phyloP scores from a whole-genome alignment of 768 basidiomycete species.

The Russula sp. region DNA sequence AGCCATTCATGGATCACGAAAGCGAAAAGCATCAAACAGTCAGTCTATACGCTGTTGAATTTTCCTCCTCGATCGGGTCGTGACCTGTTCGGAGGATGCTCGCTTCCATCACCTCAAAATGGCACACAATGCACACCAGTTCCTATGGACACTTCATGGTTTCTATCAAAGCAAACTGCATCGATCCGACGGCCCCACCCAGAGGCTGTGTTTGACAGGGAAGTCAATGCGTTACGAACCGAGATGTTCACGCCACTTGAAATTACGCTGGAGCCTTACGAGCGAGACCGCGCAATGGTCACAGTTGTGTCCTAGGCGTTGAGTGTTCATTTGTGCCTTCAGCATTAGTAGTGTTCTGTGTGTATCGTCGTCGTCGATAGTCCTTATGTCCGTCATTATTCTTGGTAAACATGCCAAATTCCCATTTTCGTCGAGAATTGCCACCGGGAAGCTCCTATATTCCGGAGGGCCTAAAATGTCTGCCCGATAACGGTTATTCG shows the following conservation, averaged over 20 bases:
- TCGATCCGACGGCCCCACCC: constrained; percentile 94
- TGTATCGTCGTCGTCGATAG: constrained; percentile 18
- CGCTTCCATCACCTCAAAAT: constrained; percentile 95
- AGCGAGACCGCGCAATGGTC: constrained; percentile 88
- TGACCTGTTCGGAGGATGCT: constrained; percentile 97
- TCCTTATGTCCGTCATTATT: too few species aligned
- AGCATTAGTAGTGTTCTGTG: constrained; percentile 34
- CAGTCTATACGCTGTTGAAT: constrained; percentile 99
- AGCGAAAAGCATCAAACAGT: too few species aligned
- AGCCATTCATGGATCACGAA: too few species aligned
- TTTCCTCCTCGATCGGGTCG: constrained; percentile 94
- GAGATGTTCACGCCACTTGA: constrained; percentile 88
- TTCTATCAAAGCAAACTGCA: constrained; percentile 98
- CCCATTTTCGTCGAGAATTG: constrained; percentile 13
- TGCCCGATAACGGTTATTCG: too few species aligned
- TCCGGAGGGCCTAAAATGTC: too few species aligned
- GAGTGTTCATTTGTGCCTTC: neutral
- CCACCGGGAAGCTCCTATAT: too few species aligned
- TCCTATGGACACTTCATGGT: constrained; percentile 91
- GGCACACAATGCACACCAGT: constrained; percentile 84
- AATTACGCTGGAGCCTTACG: constrained; percentile 89
- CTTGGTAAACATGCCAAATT: too few species aligned
- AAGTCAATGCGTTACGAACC: constrained; percentile 74
- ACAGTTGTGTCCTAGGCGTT: constrained; percentile 43
- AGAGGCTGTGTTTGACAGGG: constrained; percentile 80